Evolutionary conservation across 345 rosid species (phyloP).

Genomic region (Clausena lansium): DNA sequence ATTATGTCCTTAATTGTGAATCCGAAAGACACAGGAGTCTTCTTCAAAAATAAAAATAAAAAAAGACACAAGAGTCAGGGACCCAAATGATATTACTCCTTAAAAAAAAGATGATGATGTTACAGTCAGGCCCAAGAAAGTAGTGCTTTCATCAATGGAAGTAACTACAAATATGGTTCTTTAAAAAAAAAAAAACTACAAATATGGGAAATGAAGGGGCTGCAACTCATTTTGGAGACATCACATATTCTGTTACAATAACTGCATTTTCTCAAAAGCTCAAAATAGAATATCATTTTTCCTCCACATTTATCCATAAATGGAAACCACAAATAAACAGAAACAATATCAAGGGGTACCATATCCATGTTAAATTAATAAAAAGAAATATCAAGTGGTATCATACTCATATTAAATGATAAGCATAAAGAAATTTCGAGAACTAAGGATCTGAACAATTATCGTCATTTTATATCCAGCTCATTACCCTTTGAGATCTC

Average conservation of each 20-base stretch:
- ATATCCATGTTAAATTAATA: neutral
- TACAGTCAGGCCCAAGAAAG: conserved; percentile 3
- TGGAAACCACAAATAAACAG: neutral
- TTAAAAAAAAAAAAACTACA: too few relatives aligned
- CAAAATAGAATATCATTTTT: neutral
- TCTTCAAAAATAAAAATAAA: too few relatives aligned
- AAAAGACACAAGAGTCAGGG: too few relatives aligned
- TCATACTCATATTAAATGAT: neutral
- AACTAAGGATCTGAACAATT: too few relatives aligned
- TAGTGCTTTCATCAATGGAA: conserved; percentile 6
- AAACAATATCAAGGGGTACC: too few relatives aligned
- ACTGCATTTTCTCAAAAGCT: neutral
- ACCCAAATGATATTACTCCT: too few relatives aligned
- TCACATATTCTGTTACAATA: neutral
- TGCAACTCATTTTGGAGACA: neutral
- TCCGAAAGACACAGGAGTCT: too few relatives aligned
- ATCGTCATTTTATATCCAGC: too few relatives aligned
- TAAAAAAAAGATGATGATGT: neutral
- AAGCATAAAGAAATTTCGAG: neutral
- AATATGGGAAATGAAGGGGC: neutral
- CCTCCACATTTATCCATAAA: neutral
- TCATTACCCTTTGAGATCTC: neutral
- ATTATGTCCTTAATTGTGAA: neutral
- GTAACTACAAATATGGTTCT: neutral
- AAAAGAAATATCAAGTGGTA: neutral